Evolutionary conservation across 2,329 filamentous ascomycete species (phyloP).

Genomic region (Tolypocladium inflatum): DNA sequence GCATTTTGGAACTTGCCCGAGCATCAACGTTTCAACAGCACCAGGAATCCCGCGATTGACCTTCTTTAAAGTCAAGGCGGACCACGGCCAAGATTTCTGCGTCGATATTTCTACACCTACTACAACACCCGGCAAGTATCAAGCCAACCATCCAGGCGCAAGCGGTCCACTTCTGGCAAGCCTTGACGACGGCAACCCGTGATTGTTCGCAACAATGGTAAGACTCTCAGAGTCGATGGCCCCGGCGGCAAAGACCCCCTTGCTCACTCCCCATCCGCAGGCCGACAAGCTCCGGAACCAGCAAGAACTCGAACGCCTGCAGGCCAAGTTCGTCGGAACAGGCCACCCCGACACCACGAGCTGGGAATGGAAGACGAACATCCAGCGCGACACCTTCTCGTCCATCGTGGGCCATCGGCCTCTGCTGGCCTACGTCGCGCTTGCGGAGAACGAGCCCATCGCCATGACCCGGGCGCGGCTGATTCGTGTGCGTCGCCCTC

Average conservation of each 20-base stretch:
- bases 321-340: constrained; percentile 91
- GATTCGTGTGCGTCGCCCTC: constrained; percentile 51
- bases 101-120: too few relatives aligned
- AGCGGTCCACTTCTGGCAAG: too few relatives aligned
- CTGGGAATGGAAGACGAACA: constrained; percentile 96
- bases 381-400: constrained; percentile 85
- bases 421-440: constrained; percentile 77
- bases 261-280: constrained; percentile 26
- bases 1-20: not conserved
- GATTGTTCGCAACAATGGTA: constrained; percentile 13
- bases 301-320: constrained; percentile 93
- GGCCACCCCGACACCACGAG: constrained; percentile 94
- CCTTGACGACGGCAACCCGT: not conserved
- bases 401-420: constrained; percentile 86
- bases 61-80: not conserved
- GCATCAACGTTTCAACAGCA: not conserved
- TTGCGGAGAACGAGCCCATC: constrained; percentile 77
- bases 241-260: not conserved
- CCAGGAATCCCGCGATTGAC: not conserved
- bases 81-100: not conserved
- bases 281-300: constrained; percentile 97
- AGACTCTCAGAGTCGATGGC: not conserved
- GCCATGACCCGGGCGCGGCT: constrained; percentile 72
- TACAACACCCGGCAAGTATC: not conserved
- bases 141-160: not conserved